Base-by-base conservation (phyloP, 2,329 filamentous ascomycete genomes). In the Talaromyces marneffei region DNA sequence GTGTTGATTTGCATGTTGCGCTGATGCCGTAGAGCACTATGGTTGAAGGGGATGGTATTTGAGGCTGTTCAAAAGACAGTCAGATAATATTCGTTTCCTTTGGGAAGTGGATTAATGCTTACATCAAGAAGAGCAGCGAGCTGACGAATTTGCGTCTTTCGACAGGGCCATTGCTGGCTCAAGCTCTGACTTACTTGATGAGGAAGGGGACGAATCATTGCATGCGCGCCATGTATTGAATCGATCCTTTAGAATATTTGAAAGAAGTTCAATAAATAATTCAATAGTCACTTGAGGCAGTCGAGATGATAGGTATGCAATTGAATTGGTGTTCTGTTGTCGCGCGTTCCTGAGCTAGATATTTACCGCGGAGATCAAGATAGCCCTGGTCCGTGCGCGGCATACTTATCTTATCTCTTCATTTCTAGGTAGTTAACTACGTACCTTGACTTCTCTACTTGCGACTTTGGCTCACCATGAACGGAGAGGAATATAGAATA, bases 11-110 rank as follows among this genome's bases (percentile, higher is more conserved):
- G 42, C 92, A 93, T 0, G 92, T 96, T 2, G 91, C 88, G 69
- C 92, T 87, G 31, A 92, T 85, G 56, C 94, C 94, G 73, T 97
- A 87, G 54, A 95, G 75, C 23, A 97, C 86, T 10, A 97, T 74
- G 63, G 90, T 89, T 10, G 85, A 80, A 61, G 89, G 89, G 61
- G 85, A 87, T 31, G 90, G 87, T n/a, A 87, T 65, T 16, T 61
- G 39, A 44, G 71, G 69, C 75, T 78, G 54, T n/a, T 54, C 25
- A 8, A 14, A 20, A 2, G 29, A 8, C 4, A 2, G 40, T 63
- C 23, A 60, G 18, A 46, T 10, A 9, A 40, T 29, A 27, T 25
- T n/a, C 29, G 18, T 60, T 23, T n/a, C n/a, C 6, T 37, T 23
- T n/a, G 40, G 16, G 18, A 31, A 23, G 14, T 35, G 44, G 7